phyloP scores from a whole-genome alignment of 2,329 filamentous ascomycete species.

The Penicillium decumbens region DNA sequence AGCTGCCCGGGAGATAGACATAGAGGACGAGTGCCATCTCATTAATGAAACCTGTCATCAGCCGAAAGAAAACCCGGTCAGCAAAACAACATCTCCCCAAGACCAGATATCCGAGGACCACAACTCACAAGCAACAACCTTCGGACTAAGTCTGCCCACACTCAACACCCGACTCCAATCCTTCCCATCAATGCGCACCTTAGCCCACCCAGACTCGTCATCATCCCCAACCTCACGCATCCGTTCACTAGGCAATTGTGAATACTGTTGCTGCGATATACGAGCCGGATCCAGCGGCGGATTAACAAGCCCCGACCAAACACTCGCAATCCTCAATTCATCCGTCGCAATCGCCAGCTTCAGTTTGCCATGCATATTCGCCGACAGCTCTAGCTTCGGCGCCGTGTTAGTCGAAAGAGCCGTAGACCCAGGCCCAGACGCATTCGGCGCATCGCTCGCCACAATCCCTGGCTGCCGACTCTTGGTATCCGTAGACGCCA shows the following conservation, averaged over 20 bases:
- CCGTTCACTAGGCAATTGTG: conserved; percentile 73
- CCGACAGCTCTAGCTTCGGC: conserved; percentile 75
- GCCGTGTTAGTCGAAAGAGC: conserved; percentile 22
- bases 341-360: conserved; percentile 77
- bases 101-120: background rate
- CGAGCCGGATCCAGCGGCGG: conserved; percentile 78
- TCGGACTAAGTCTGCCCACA: conserved; percentile 80
- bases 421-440: conserved; percentile 28
- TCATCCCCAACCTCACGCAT: conserved; percentile 63
- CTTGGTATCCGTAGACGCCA: conserved; percentile 52
- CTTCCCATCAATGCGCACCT: conserved; percentile 82
- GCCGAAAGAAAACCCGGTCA: background rate
- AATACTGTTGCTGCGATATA: conserved; percentile 60
- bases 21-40: conserved; percentile 46
- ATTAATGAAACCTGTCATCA: conserved; percentile 39
- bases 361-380: conserved; percentile 90
- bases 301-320: conserved; percentile 82
- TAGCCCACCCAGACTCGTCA: conserved; percentile 80
- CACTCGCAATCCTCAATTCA: conserved; percentile 74
- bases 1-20: conserved; percentile 43
- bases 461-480: conserved; percentile 7
- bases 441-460: conserved; percentile 29
- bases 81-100: background rate
- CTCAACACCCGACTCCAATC: conserved; percentile 95
- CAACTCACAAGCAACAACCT: conserved; percentile 78